Evolutionary conservation across 2,329 filamentous ascomycete genomes (phyloP).

Genomic region (Pseudogymnoascus sp.): DNA sequence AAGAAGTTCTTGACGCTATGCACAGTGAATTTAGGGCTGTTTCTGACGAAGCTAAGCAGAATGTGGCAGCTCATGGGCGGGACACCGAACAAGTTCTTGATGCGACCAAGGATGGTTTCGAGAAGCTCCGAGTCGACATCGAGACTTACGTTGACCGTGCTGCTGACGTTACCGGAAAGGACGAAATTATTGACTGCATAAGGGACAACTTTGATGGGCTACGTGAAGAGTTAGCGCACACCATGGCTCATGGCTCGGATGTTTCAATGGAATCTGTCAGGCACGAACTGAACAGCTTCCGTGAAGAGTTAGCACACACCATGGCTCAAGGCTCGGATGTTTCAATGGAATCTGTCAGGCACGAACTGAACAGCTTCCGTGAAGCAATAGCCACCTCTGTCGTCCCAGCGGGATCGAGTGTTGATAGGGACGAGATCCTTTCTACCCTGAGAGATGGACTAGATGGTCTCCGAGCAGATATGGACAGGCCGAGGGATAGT

Average conservation of each 20-base stretch:
- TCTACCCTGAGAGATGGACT: slow-evolving; percentile 58
- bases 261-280: slow-evolving; percentile 44
- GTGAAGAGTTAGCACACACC: slow-evolving; percentile 60
- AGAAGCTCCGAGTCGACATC: slow-evolving; percentile 71
- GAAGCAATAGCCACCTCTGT: slow-evolving; percentile 48
- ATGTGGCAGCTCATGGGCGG: slow-evolving; percentile 67
- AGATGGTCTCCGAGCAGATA: slow-evolving; percentile 66
- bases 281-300: slow-evolving; percentile 51
- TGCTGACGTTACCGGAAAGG: slow-evolving; percentile 61
- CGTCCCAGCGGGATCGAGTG: slow-evolving; percentile 36
- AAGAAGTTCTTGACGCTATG: slow-evolving; percentile 59
- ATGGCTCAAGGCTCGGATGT: slow-evolving; percentile 41
- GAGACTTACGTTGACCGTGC: slow-evolving; percentile 72
- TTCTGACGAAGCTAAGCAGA: slow-evolving; percentile 64
- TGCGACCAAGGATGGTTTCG: slow-evolving; percentile 79
- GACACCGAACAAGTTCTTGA: slow-evolving; percentile 86
- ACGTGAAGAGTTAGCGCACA: slow-evolving; percentile 58
- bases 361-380: slow-evolving; percentile 53
- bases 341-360: slow-evolving; percentile 43
- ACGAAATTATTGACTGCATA: slow-evolving; percentile 69
- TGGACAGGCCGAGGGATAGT: slow-evolving; percentile 42
- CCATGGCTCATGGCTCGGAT: slow-evolving; percentile 45
- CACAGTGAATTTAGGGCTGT: slow-evolving; percentile 52
- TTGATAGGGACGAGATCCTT: slow-evolving; percentile 61
- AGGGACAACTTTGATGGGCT: slow-evolving; percentile 58